These are phyloP conservation scores for Evernia prunastri DNA, from an alignment of 495 filamentous ascomycete genomes.

Conservation along the genomic window DNA sequence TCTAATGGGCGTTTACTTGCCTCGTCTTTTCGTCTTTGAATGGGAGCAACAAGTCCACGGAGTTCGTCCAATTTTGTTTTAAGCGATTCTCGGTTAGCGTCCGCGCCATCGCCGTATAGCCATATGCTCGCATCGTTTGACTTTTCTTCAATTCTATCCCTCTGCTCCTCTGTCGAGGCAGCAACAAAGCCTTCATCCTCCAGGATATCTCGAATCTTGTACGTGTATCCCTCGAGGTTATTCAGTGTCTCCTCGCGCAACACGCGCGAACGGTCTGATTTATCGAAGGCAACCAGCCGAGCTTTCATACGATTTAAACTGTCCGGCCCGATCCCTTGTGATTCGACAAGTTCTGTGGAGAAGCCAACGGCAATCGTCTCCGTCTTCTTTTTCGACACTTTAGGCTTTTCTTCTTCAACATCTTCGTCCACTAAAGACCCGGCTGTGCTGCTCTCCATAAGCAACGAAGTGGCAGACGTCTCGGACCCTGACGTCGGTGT, in stretches of 20 bases:
- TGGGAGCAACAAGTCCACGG: slow-evolving; percentile 55
- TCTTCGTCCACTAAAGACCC: slow-evolving; percentile 40
- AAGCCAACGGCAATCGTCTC: slow-evolving; percentile 65
- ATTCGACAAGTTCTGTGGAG: slow-evolving; percentile 53
- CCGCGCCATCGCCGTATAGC: slow-evolving; percentile 80
- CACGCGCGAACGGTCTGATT: slow-evolving; percentile 69
- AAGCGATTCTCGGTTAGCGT: slow-evolving; percentile 43
- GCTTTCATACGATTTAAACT: slow-evolving; percentile 61
- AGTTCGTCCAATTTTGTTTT: slow-evolving; percentile 50
- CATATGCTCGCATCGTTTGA: slow-evolving; percentile 69
- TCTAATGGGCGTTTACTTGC: slow-evolving; percentile 52
- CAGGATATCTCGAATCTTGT: slow-evolving; percentile 75
- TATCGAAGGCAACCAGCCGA: slow-evolving; percentile 71
- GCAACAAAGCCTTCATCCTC: slow-evolving; percentile 66
- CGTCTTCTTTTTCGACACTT: slow-evolving; percentile 57
- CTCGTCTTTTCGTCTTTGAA: slow-evolving; percentile 53
- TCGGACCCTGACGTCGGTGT: slow-evolving; percentile 46
- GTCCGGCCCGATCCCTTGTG: slow-evolving; percentile 47
- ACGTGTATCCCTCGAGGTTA: slow-evolving; percentile 88
- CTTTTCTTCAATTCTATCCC: slow-evolving; percentile 55
- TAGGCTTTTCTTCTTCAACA: slow-evolving; percentile 41
- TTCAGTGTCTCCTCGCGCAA: slow-evolving; percentile 85
- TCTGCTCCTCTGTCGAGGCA: slow-evolving; percentile 58
- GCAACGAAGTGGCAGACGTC: slow-evolving; percentile 41
- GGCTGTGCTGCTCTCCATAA: slow-evolving; percentile 34